These are phyloP conservation scores for Chloromonas sp. DNA, from an alignment of 163 green algal species.

Conservation along the genomic window DNA sequence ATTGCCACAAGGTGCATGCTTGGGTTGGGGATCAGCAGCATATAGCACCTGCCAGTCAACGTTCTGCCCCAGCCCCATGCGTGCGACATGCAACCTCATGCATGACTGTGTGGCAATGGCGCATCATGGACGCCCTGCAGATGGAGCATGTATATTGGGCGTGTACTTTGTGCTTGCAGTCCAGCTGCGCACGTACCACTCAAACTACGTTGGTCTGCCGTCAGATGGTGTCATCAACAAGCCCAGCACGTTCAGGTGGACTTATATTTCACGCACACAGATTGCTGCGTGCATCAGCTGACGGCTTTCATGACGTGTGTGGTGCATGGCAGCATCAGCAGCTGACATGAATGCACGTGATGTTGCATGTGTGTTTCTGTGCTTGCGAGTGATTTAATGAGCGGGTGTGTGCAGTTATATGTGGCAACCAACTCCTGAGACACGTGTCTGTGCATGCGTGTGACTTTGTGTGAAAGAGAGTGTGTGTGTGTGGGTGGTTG, in stretches of 20 bases:
- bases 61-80: too few relatives aligned
- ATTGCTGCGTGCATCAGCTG: not conserved
- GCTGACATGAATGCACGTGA: not conserved
- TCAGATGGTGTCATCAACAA: not conserved
- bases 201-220: not conserved
- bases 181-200: not conserved
- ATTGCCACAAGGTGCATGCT: not conserved
- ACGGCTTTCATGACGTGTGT: not conserved
- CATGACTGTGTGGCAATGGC: too few relatives aligned
- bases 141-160: too few relatives aligned
- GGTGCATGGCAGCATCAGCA: not conserved
- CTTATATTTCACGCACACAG: not conserved
- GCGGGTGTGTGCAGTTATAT: not conserved
- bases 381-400: not conserved
- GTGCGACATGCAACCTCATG: too few relatives aligned
- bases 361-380: too few relatives aligned
- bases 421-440: not conserved
- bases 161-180: too few relatives aligned
- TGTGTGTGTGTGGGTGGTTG: not conserved
- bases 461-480: too few relatives aligned
- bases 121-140: too few relatives aligned
- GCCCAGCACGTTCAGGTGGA: not conserved
- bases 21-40: too few relatives aligned
- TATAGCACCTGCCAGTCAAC: too few relatives aligned
- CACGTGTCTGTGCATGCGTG: not conserved